A percentile compares a stretch with the other conserved stretches of the same genome.
Evolutionary conservation across 805 yeast genomes (phyloP).

Genomic region (Yarrowia phangngaensis): DNA sequence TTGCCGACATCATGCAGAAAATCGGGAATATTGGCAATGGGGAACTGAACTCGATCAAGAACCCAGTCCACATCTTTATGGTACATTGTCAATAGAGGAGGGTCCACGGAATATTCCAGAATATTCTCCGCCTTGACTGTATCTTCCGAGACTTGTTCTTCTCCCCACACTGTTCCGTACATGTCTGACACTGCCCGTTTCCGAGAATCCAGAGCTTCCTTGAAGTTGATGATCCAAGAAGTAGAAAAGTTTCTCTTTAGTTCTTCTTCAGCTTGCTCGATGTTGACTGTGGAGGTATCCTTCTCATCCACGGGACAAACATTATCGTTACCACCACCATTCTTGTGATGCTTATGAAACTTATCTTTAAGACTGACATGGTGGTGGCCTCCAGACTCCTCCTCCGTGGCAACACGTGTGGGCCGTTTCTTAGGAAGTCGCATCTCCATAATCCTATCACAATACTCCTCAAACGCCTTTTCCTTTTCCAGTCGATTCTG

Average conservation of each 20-base stretch:
- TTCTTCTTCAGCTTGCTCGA: conserved; percentile 39
- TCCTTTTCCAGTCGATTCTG: conserved; percentile 53
- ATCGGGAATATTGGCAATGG: conserved; percentile 51
- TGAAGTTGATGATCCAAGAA: conserved; percentile 70
- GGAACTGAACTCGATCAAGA: conserved; percentile 51
- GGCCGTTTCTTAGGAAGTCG: conserved; percentile 25
- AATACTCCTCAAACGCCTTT: conserved; percentile 42
- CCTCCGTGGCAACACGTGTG: conserved; percentile 18
- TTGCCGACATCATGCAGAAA: conserved; percentile 73
- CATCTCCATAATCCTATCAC: conserved; percentile 30
- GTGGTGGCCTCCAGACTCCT: conserved; percentile 11
- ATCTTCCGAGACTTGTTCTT: conserved; percentile 36
- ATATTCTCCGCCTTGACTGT: conserved; percentile 48
- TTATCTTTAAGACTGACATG: conserved; percentile 13
- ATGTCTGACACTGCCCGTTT: conserved; percentile 43
- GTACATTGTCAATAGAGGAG: conserved; percentile 52
- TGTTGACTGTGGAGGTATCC: conserved; percentile 30
- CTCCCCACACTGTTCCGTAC: conserved; percentile 36
- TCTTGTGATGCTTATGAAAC: conserved; percentile 22
- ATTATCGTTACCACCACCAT: background rate
- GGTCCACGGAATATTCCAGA: conserved; percentile 46
- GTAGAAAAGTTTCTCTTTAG: conserved; percentile 50
- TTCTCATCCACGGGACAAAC: conserved; percentile 14
- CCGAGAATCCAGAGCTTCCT: conserved; percentile 38
- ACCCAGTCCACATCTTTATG: conserved; percentile 50